These are phyloP conservation scores for Podaxis sp. DNA, from an alignment of 768 basidiomycete genomes.

Conservation along the genomic window DNA sequence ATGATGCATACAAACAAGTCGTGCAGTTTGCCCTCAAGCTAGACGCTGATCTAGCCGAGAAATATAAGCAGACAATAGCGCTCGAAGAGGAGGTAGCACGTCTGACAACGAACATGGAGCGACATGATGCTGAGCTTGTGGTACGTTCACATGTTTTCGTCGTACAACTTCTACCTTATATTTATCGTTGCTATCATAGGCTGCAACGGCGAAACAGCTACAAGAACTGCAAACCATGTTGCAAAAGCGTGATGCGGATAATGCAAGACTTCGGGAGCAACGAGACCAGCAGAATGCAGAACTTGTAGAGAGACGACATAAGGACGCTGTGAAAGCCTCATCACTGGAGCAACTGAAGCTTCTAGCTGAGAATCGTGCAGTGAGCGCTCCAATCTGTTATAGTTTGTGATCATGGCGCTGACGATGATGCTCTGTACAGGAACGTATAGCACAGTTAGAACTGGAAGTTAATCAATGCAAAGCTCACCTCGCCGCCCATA, in stretches of 20 bases:
- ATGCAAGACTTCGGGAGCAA: constrained; percentile 64
- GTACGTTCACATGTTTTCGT: constrained; percentile 31
- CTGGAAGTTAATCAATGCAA: constrained; percentile 76
- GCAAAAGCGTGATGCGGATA: constrained; percentile 65
- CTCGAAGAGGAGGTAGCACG: constrained; percentile 11
- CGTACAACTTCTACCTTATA: neutral
- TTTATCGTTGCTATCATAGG: neutral
- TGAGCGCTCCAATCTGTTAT: constrained; percentile 22
- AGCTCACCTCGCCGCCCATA: constrained; percentile 71
- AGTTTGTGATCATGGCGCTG: neutral
- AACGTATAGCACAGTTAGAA: constrained; percentile 67
- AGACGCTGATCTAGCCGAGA: constrained; percentile 6
- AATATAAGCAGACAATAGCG: neutral
- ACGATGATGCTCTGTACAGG: constrained; percentile 36
- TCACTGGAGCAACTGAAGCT: constrained; percentile 64
- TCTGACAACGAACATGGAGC: constrained; percentile 6
- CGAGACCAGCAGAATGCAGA: constrained; percentile 69
- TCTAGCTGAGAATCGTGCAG: constrained; percentile 62
- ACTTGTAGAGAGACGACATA: constrained; percentile 63
- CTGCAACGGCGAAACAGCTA: constrained; percentile 16
- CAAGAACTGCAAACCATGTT: constrained; percentile 64
- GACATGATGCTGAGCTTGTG: constrained; percentile 9
- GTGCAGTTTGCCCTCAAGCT: constrained; percentile 8
- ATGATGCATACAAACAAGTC: constrained; percentile 9
- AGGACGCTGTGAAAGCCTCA: constrained; percentile 55